Percentiles rank a stretch among this genome's conserved stretches.
Conservation (phyloP, 352 stramenopile genomes). For the Globisporangium mamillatum region DNA sequence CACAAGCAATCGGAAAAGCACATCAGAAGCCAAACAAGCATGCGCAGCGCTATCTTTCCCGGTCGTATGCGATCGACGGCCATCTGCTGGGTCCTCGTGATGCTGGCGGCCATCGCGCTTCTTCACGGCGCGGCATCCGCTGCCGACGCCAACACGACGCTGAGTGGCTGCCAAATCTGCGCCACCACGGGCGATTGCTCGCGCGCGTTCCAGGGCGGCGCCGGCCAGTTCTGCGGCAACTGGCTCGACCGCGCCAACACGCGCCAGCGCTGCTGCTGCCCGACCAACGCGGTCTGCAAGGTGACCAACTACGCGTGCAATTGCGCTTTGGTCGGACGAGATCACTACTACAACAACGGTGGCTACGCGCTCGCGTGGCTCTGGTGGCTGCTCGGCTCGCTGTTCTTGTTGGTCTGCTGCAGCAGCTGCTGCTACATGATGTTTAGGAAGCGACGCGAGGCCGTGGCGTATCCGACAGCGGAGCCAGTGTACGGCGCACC, state of each 20-base stretch:
- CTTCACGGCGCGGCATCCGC: not conserved
- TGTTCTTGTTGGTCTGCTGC: slow-evolving; percentile 13
- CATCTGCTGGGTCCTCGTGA: not conserved
- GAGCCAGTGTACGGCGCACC: slow-evolving; percentile 1
- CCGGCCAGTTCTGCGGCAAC: slow-evolving; percentile 50
- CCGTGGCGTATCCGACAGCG: not conserved
- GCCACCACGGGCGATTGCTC: slow-evolving; percentile 40
- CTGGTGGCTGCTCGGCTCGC: slow-evolving; percentile 26
- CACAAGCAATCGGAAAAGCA: not conserved
- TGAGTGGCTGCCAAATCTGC: slow-evolving; percentile 51
- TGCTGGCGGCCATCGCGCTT: not conserved
- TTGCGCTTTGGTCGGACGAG: slow-evolving; percentile 19
- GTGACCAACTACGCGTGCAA: slow-evolving; percentile 54
- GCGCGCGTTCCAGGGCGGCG: slow-evolving; percentile 26
- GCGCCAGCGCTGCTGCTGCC: slow-evolving; percentile 47
- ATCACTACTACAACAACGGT: not conserved
- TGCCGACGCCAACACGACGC: slow-evolving; percentile 9
- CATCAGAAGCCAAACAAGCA: not conserved
- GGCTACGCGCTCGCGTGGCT: slow-evolving; percentile 32
- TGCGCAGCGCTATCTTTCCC: not conserved
- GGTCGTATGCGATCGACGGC: not conserved
- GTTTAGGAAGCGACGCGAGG: not conserved
- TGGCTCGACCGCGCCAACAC: slow-evolving; percentile 49
- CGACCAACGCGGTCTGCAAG: slow-evolving; percentile 34
- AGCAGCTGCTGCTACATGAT: slow-evolving; percentile 18